Evolutionary conservation across 192 early-diverging fungal genomes (phyloP).

Genomic region (Mortierella claussenii): DNA sequence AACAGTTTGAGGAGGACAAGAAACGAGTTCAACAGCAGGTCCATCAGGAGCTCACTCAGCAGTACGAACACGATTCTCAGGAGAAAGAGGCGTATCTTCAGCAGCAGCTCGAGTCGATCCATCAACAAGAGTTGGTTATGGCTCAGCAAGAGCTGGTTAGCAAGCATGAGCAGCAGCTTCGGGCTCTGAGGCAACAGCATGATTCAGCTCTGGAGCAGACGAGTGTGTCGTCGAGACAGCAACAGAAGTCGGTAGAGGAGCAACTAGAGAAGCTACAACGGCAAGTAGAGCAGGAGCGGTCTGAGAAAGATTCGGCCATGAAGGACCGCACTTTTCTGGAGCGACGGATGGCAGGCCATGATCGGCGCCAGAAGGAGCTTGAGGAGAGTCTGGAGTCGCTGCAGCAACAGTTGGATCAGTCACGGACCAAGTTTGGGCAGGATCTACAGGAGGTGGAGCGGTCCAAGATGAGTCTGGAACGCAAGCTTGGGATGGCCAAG

Average conservation of each 20-base stretch:
- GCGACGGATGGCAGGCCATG: slow-evolving; percentile 38
- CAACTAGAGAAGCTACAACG: slow-evolving; percentile 36
- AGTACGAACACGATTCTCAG: slow-evolving; percentile 13
- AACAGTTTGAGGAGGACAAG: slow-evolving; percentile 39
- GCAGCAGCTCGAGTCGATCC: slow-evolving; percentile 43
- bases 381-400: slow-evolving; percentile 29
- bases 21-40: slow-evolving; percentile 13
- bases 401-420: slow-evolving; percentile 37
- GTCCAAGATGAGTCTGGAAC: slow-evolving; percentile 37
- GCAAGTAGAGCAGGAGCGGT: slow-evolving; percentile 32
- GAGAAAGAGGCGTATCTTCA: slow-evolving; percentile 34
- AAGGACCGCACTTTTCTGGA: slow-evolving; percentile 49
- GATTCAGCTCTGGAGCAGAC: slow-evolving; percentile 13
- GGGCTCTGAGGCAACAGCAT: slow-evolving; percentile 25
- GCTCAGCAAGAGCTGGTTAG: slow-evolving; percentile 16
- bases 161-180: slow-evolving; percentile 35
- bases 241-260: slow-evolving; percentile 12
- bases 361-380: slow-evolving; percentile 42
- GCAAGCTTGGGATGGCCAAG: slow-evolving; percentile 43
- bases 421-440: slow-evolving; percentile 29
- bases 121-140: slow-evolving; percentile 41
- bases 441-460: slow-evolving; percentile 47
- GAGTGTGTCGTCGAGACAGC: background rate
- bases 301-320: slow-evolving; percentile 36
- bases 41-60: slow-evolving; percentile 17